Conservation (phyloP, 1,284 basidiomycete genomes). For the Leccinum pachyderme region DNA sequence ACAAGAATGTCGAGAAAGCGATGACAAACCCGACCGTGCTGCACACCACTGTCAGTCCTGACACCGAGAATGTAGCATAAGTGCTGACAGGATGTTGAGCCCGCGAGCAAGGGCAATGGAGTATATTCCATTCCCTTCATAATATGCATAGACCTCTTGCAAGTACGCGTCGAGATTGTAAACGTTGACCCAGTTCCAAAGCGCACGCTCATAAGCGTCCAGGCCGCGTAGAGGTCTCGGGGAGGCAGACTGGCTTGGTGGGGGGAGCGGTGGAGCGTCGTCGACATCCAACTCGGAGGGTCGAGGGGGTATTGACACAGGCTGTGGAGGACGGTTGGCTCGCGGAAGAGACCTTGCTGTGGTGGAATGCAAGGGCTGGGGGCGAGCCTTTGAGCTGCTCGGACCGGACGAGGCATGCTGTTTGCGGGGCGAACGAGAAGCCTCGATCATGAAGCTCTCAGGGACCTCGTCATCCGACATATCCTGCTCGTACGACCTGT, state of each 20-base stretch:
- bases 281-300: conserved; percentile 60
- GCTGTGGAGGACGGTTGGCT: conserved; percentile 36
- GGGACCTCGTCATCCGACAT: conserved; percentile 79
- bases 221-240: conserved; percentile 63
- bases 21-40: conserved; percentile 98
- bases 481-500: conserved; percentile 55
- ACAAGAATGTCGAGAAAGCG: conserved; percentile 91
- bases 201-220: conserved; percentile 83
- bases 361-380: conserved; percentile 48
- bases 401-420: conserved; percentile 30
- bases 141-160: conserved; percentile 94
- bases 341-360: conserved; percentile 43
- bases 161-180: conserved; percentile 94
- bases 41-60: conserved; percentile 28
- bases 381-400: conserved; percentile 26
- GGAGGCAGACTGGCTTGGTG: conserved; percentile 31
- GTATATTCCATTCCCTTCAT: conserved; percentile 93
- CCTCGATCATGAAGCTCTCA: conserved; percentile 80
- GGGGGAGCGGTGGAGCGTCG: conserved; percentile 30
- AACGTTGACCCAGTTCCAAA: conserved; percentile 99
- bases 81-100: conserved; percentile 86
- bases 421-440: conserved; percentile 37
- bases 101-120: conserved; percentile 88
- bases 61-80: conserved; percentile 16
- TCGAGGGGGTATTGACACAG: conserved; percentile 57